Conservation (phyloP, 495 filamentous ascomycete genomes). For the Jackrogersella multiformis region DNA sequence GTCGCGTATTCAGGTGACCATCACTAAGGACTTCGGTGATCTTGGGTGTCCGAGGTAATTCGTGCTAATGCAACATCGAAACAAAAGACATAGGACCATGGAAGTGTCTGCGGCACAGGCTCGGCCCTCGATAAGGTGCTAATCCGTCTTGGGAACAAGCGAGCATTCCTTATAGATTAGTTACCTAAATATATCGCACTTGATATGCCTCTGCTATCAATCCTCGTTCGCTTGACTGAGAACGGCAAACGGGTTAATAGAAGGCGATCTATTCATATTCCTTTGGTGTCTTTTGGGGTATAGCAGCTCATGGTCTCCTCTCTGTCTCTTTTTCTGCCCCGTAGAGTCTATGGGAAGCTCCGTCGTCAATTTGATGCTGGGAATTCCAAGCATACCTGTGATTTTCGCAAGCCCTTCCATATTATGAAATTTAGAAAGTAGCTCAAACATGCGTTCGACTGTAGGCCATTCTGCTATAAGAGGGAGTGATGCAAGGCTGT, state of each 20-base stretch:
- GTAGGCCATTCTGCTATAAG: conserved; percentile 43
- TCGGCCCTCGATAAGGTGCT: background rate
- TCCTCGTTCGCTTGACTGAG: conserved; percentile 33
- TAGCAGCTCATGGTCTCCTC: conserved; percentile 1
- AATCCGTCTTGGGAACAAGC: background rate
- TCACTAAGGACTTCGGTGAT: conserved; percentile 28
- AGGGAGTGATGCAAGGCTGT: conserved; percentile 32
- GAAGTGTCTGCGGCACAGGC: background rate
- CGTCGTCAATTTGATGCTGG: background rate
- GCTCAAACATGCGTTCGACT: conserved; percentile 26
- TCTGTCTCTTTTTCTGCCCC: conserved; percentile 10
- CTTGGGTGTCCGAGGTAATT: conserved; percentile 30
- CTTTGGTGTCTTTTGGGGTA: conserved; percentile 10
- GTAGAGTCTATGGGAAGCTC: background rate
- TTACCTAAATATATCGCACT: background rate
- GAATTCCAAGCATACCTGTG: conserved; percentile 33
- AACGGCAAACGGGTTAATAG: conserved; percentile 38
- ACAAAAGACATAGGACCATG: no score
- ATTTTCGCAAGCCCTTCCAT: conserved; percentile 19
- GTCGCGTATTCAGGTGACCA: conserved; percentile 38
- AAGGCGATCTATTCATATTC: conserved; percentile 9
- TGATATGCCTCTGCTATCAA: background rate
- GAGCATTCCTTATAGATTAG: background rate
- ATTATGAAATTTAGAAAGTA: conserved; percentile 20
- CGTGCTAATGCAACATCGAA: background rate